Evolutionary conservation across 2,329 filamentous ascomycete genomes (phyloP).

Genomic region (Thielaviopsis ethacetica): DNA sequence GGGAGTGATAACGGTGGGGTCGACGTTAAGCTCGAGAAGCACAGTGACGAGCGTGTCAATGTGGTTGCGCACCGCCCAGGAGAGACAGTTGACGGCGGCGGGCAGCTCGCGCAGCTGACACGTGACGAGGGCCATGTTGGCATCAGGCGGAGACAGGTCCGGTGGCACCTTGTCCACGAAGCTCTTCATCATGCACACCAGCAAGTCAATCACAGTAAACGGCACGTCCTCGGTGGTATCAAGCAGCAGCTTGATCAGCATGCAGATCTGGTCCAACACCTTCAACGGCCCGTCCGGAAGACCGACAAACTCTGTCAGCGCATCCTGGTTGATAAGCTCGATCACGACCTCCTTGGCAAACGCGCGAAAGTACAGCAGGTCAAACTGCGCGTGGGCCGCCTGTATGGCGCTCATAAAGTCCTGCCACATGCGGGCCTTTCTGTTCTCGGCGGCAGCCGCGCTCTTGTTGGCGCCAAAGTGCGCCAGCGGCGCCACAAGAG

Average conservation of each 20-base stretch:
- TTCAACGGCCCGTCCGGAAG: too few relatives aligned
- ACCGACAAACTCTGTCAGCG: background rate
- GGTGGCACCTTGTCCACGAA: too few relatives aligned
- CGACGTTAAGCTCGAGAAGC: background rate
- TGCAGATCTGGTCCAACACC: background rate
- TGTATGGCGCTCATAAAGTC: background rate
- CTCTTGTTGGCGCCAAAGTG: background rate
- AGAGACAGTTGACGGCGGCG: background rate
- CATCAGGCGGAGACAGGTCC: too few relatives aligned
- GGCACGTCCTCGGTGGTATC: background rate
- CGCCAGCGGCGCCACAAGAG: too few relatives aligned
- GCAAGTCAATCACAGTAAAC: background rate
- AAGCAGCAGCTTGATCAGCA: background rate
- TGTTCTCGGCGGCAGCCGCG: background rate
- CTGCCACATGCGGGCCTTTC: background rate
- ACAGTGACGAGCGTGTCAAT: background rate
- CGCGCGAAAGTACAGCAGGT: background rate
- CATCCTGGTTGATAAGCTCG: background rate
- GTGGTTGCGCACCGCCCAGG: background rate
- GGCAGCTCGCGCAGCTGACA: background rate
- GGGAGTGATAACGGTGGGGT: background rate
- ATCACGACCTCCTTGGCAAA: background rate
- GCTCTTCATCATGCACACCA: too few relatives aligned
- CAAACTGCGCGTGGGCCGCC: background rate
- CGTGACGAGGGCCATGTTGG: background rate